Percentiles rank a stretch among this genome's conserved stretches.
Conservation (phyloP, 23 red algal species). For the Cyanidium caldarium region DNA sequence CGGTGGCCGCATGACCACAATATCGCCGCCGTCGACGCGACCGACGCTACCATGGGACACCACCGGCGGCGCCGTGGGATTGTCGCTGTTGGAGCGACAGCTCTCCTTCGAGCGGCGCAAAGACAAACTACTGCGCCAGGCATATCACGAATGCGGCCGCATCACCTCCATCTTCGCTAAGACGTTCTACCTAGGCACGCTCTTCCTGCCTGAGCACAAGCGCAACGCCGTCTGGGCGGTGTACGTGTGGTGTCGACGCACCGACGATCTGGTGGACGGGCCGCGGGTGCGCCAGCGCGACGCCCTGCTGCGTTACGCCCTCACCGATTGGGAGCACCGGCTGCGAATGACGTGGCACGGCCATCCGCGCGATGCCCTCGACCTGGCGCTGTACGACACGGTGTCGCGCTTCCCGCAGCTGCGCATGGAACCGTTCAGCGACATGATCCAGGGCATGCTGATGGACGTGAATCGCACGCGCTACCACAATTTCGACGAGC, state of each 20-base stretch:
- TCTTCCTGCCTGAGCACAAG: conserved; percentile 41
- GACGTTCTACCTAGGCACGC: conserved; percentile 91
- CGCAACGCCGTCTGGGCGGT: conserved; percentile 80
- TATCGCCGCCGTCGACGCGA: neutral
- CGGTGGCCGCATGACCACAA: no score
- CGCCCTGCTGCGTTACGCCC: conserved; percentile 19
- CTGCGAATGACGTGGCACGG: conserved; percentile 39
- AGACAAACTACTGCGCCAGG: conserved; percentile 17
- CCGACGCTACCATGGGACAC: conserved; percentile 48
- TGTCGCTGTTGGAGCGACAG: conserved; percentile 38
- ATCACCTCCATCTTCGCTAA: conserved; percentile 79
- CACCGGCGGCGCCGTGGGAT: conserved; percentile 24
- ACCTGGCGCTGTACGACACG: conserved; percentile 61
- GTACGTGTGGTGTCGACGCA: conserved; percentile 90
- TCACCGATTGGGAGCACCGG: conserved; percentile 52
- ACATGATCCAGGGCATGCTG: conserved; percentile 94
- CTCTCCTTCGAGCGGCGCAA: conserved; percentile 30
- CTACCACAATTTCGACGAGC: conserved; percentile 79
- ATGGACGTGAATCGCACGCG: conserved; percentile 80
- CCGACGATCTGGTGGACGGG: conserved; percentile 90
- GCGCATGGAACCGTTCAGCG: conserved; percentile 44
- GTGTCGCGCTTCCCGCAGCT: conserved; percentile 28
- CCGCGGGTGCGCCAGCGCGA: conserved; percentile 48
- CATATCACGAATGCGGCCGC: conserved; percentile 79
- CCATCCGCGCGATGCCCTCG: conserved; percentile 33